Evolutionary conservation across 2,329 filamentous ascomycete genomes (phyloP).

Genomic region (Chaetomiaceae sp.): DNA sequence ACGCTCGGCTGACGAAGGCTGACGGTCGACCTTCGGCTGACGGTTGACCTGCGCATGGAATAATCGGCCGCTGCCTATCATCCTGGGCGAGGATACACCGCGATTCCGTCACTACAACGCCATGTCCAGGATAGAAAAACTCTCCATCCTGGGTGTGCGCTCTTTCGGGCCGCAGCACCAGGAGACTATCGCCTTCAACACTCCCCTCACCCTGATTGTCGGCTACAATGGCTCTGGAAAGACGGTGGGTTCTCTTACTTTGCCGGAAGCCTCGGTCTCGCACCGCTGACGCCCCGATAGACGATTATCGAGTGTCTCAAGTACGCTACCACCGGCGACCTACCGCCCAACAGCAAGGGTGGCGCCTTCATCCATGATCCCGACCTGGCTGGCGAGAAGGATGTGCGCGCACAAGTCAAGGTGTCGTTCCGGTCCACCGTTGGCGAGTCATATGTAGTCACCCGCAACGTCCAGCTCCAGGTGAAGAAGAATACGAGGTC

Average conservation of each 20-base stretch:
- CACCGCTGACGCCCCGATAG: conserved; percentile 12
- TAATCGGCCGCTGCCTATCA: too few relatives aligned
- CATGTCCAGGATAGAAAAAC: conserved; percentile 81
- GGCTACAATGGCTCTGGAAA: conserved; percentile 97
- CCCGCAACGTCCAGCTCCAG: conserved; percentile 77
- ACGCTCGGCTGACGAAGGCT: too few relatives aligned
- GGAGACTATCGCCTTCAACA: conserved; percentile 77
- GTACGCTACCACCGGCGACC: conserved; percentile 91
- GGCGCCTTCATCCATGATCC: conserved; percentile 97
- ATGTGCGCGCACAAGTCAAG: conserved; percentile 87
- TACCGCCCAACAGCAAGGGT: conserved; percentile 84
- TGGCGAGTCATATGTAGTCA: conserved; percentile 74
- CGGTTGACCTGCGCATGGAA: conserved; percentile 8
- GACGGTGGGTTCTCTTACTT: conserved; percentile 43
- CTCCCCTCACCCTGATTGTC: conserved; percentile 91
- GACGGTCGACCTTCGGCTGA: too few relatives aligned
- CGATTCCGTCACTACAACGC: conserved; percentile 1
- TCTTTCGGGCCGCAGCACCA: conserved; percentile 74
- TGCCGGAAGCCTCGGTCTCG: too few relatives aligned
- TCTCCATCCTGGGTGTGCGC: conserved; percentile 76
- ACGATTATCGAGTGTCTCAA: conserved; percentile 99
- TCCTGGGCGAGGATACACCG: too few relatives aligned
- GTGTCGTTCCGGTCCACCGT: conserved; percentile 78
- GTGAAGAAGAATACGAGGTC: conserved; percentile 74
- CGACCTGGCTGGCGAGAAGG: conserved; percentile 83